A percentile compares a stretch with the other conserved stretches of the same genome.
Evolutionary conservation across 176 grass and related monocot genomes (phyloP).

Genomic region (Hyparrhenia diplandra): DNA sequence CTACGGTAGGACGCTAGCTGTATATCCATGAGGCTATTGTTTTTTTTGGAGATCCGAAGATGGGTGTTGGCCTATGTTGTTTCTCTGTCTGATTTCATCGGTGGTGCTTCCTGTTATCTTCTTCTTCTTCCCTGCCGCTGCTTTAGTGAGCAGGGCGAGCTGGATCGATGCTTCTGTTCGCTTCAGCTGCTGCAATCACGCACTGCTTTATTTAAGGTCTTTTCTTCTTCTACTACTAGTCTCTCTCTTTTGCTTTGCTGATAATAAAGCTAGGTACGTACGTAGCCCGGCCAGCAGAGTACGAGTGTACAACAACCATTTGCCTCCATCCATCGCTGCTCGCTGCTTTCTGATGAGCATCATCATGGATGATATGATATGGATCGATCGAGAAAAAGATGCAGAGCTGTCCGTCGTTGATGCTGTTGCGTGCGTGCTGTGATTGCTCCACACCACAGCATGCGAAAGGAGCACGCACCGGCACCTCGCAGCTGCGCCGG

Average conservation of each 20-base stretch:
- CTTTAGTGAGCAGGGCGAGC: slow-evolving; percentile 4
- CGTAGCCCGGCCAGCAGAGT: background rate
- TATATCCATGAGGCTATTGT: slow-evolving; percentile 28
- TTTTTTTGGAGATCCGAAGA: background rate
- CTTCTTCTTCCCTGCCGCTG: background rate
- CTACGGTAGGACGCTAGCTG: too few relatives aligned
- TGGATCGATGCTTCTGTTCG: background rate
- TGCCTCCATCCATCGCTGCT: too few relatives aligned
- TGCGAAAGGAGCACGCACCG: slow-evolving; percentile 2
- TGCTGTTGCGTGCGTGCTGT: background rate
- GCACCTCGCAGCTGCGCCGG: background rate
- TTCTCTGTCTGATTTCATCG: background rate
- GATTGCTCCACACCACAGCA: slow-evolving; percentile 7
- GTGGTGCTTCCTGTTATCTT: background rate
- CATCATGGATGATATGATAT: background rate
- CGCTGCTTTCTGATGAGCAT: background rate
- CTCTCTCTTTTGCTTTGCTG: background rate
- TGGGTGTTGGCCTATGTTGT: background rate
- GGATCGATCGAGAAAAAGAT: too few relatives aligned
- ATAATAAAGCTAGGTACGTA: slow-evolving; percentile 17
- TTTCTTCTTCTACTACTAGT: background rate
- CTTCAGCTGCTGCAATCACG: background rate
- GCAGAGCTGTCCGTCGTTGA: background rate
- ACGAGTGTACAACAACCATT: slow-evolving; percentile 22
- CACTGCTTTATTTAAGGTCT: background rate